Evolutionary conservation across 1,139 yeast genomes (phyloP).

Genomic region (Wickerhamomyces sp.): DNA sequence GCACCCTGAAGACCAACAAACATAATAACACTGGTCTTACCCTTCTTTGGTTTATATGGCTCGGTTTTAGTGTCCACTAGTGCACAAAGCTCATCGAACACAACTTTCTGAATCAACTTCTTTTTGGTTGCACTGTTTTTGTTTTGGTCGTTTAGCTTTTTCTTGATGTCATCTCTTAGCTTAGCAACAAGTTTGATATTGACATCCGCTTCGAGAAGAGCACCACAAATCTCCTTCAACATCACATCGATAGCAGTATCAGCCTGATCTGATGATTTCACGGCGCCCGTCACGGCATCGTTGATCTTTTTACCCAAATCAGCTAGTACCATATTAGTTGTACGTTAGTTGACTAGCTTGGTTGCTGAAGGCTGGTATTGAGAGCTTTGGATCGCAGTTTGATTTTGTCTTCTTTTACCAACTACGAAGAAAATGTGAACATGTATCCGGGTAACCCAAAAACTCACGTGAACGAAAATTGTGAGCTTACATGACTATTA

Average conservation of each 20-base stretch:
- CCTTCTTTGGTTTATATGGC: constrained; percentile 85
- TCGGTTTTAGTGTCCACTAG: constrained; percentile 65
- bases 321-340: constrained; percentile 89
- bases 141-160: constrained; percentile 38
- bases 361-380: too few species aligned
- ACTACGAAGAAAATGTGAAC: too few species aligned
- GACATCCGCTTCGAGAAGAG: constrained; percentile 87
- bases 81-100: constrained; percentile 85
- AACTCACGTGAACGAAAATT: too few species aligned
- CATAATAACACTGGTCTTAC: constrained; percentile 74
- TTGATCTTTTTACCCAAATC: constrained; percentile 88
- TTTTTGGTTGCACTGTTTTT: constrained; percentile 47
- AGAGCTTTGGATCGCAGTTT: too few species aligned
- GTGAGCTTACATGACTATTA: too few species aligned
- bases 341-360: too few species aligned
- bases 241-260: constrained; percentile 58
- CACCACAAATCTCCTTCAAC: constrained; percentile 86
- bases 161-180: constrained; percentile 68
- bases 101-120: constrained; percentile 82
- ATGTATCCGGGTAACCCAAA: too few species aligned
- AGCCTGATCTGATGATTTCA: constrained; percentile 54
- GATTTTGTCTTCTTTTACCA: too few species aligned
- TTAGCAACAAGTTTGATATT: constrained; percentile 78
- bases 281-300: constrained; percentile 65
- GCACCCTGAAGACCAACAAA: constrained; percentile 98